Base-by-base conservation (phyloP, 2,329 filamentous ascomycete genomes). In the Uncinocarpus reesii region DNA sequence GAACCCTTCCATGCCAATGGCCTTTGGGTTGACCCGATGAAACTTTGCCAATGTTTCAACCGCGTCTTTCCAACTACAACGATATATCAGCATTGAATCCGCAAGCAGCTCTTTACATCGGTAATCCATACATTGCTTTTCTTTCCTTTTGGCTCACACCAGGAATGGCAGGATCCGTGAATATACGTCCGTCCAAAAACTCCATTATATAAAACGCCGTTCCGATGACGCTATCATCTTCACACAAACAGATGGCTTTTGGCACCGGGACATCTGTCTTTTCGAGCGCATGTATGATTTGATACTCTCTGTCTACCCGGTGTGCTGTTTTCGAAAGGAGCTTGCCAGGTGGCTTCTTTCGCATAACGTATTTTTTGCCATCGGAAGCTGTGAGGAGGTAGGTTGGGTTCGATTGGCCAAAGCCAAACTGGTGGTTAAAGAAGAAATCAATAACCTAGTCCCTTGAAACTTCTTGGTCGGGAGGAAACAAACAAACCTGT, bases 141-240 rank as follows among this genome's bases (percentile, higher is more conserved):
- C 90, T 77, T 56, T 94, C 83, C 34, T 73, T 73, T 0, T 83
- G 67, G 21, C 74, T 75, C 10, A 87, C 78, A 10, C 73, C 83
- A 1, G 87, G 89, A 62, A 96, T 81, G 26, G 82, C 73, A 36
- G 88, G 83, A 66, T 96, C 87, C 60, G 90, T 86, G 61, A 96
- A 86, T 68, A 95, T 94, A 60, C 92, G 82, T 16, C 92, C 92
- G 61, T 94, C 84, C 52, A 96, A 75, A 64, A 92, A 96, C 64
- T 87, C 82, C 92, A 98, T 96, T 61, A 96, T 82, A 70, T 98
- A 96, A 67, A 96, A 98, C 4, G 88, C 79, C 6, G 89, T 96
- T 48, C 89, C 92, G 54, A 96, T 74, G 31, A 96, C 74, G 49
- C 67, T 70, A 34, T 74, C 71, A 68, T 96, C 89, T 65, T 93